phyloP scores from a whole-genome alignment of 129 eudicot genomes.

The Centaurea solstitialis region DNA sequence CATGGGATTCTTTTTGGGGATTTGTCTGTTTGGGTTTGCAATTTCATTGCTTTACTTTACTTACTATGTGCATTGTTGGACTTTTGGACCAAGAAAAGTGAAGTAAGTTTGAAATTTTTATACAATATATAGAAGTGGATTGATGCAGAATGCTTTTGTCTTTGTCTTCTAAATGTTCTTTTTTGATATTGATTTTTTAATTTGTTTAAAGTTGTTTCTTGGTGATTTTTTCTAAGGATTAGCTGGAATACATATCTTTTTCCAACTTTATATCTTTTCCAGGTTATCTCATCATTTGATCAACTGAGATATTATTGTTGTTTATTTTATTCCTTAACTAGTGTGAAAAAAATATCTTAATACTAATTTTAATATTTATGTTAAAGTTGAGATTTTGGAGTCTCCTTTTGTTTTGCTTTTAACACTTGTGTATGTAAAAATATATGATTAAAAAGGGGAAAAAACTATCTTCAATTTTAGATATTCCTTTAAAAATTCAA shows the following conservation, averaged over 20 bases:
- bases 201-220: constrained; percentile 27
- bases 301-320: constrained; percentile 10
- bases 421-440: too few relatives aligned
- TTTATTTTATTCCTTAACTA: background rate
- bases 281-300: constrained; percentile 33
- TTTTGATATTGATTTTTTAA: constrained; percentile 11
- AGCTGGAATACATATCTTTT: constrained; percentile 32
- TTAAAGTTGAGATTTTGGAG: too few relatives aligned
- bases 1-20: constrained; percentile 45
- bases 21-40: constrained; percentile 43
- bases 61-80: constrained; percentile 45
- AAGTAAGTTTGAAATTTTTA: constrained; percentile 33
- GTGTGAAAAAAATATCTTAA: too few relatives aligned
- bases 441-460: too few relatives aligned
- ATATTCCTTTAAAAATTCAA: too few relatives aligned
- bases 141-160: constrained; percentile 39
- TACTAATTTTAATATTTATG: too few relatives aligned
- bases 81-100: constrained; percentile 37
- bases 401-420: too few relatives aligned
- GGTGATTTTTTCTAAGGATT: constrained; percentile 28
- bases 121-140: constrained; percentile 35
- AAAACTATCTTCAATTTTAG: too few relatives aligned
- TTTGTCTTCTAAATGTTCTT: constrained; percentile 34
- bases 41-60: constrained; percentile 29
- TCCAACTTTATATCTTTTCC: constrained; percentile 34